A percentile compares a stretch with the other conserved stretches of the same genome.
These are phyloP conservation scores for Termitomyces titanicus DNA, from an alignment of 768 basidiomycete genomes.

Conservation along the genomic window DNA sequence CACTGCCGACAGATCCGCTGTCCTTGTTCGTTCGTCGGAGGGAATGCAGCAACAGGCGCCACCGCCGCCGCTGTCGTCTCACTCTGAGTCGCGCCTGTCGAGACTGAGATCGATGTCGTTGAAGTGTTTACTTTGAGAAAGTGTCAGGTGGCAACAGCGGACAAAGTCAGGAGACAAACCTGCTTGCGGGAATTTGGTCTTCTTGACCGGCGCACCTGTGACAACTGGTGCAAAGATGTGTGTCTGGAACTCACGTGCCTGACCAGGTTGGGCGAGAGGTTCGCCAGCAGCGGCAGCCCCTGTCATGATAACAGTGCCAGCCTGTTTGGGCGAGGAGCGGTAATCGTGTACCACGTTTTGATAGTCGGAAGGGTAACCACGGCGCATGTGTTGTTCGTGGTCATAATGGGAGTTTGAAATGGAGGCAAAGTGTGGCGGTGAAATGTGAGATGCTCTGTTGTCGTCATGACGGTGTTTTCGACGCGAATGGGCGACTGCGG, in stretches of 20 bases:
- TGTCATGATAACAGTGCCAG: conserved; percentile 10
- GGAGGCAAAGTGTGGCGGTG: background rate
- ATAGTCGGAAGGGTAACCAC: conserved; percentile 2
- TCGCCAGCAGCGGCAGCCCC: conserved; percentile 16
- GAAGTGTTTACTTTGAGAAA: background rate
- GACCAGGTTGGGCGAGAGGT: conserved; percentile 23
- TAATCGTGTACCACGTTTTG: conserved; percentile 14
- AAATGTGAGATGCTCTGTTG: conserved; percentile 1
- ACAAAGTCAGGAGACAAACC: conserved; percentile 7
- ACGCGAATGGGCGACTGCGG: background rate
- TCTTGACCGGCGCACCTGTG: conserved; percentile 70
- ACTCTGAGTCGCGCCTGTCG: background rate
- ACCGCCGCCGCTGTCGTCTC: background rate
- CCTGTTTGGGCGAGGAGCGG: conserved; percentile 6
- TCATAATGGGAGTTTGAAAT: background rate
- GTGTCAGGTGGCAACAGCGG: background rate
- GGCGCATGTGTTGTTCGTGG: conserved; percentile 6
- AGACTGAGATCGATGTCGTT: background rate
- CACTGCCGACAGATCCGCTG: conserved; percentile 79
- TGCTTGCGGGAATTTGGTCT: conserved; percentile 43
- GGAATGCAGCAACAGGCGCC: conserved; percentile 29
- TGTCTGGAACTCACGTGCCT: conserved; percentile 46
- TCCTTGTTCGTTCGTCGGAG: conserved; percentile 54
- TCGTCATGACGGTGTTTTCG: background rate
- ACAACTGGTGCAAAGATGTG: conserved; percentile 74